Percentiles rank a stretch among this genome's conserved stretches.
phyloP scores from a whole-genome alignment of 176 grass and related monocot genomes.

The Musa schizocarpa region DNA sequence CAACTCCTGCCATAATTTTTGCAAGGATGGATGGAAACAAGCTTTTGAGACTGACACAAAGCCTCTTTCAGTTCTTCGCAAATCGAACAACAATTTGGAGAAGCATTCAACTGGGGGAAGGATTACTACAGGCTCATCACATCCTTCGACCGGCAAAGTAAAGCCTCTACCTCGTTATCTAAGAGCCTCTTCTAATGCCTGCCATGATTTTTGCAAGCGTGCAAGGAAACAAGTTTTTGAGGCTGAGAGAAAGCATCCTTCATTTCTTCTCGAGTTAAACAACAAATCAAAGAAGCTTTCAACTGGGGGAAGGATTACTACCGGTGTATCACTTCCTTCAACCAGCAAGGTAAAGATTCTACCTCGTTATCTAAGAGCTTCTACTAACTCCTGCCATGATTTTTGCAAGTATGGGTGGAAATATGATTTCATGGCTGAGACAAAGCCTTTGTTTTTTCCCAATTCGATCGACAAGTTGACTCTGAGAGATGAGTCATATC shows the following conservation, averaged over 20 bases:
- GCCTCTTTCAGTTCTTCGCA: too few species aligned
- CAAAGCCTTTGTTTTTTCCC: not conserved
- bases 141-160: slow-evolving; percentile 31
- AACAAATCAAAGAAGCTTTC: slow-evolving; percentile 20
- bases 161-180: slow-evolving; percentile 56
- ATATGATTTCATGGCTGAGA: not conserved
- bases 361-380: slow-evolving; percentile 61
- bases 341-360: slow-evolving; percentile 33
- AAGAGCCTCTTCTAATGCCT: slow-evolving; percentile 59
- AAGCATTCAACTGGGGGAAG: slow-evolving; percentile 30
- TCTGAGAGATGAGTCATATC: not conserved
- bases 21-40: slow-evolving; percentile 57
- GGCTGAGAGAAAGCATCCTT: not conserved
- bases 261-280: too few species aligned
- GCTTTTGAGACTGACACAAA: too few species aligned
- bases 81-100: not conserved
- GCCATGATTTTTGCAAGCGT: slow-evolving; percentile 60
- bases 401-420: slow-evolving; percentile 79
- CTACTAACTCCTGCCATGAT: slow-evolving; percentile 87
- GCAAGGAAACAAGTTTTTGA: slow-evolving; percentile 42
- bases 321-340: slow-evolving; percentile 25
- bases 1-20: slow-evolving; percentile 89
- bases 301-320: slow-evolving; percentile 25
- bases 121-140: slow-evolving; percentile 25
- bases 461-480: not conserved